Base-by-base conservation (phyloP, 805 yeast species). In the Zygoascus bituminiphila region DNA sequence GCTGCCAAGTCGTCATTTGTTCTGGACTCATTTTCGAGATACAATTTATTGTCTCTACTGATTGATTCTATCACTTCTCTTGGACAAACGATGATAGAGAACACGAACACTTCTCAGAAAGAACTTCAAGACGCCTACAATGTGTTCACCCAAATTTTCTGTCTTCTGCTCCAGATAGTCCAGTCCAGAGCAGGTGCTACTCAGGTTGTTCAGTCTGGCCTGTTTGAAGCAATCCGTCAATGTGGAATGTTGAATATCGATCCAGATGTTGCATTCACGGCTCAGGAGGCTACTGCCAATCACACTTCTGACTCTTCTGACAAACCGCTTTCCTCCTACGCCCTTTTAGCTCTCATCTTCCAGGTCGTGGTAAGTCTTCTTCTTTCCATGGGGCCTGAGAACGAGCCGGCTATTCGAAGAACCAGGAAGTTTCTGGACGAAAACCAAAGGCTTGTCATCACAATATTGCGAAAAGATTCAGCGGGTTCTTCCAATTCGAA, bases 111-210 rank as follows among this genome's bases (percentile, higher is more conserved):
- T n/a, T 17, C 47, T 20, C 49, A 33, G 17, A 40, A 24, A 4
- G 80, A 50, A 66, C 77, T 2, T 64, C 84, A 22, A 62, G 86
- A 83, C 62, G 96, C 88, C 57, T 63, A 86, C 23, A 84, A 93
- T 0, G 82, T 86, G 1, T 84, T 83, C 67, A 84, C 83, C 56
- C 74, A 91, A 0, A 77, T 84, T 0, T 62, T 87, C 38, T 79
- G 81, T 50, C 74, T 89, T 44, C 67, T 91, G 52, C 73, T 81
- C 1, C 75, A 93, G 54, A 74, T 91, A 10, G 87, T 94, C 0
- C 87, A 84, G 59, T 77, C 84, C 0, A 78, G 85, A 53, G 60
- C 62, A 7, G 98, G 98, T 2, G 88, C 97, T 0, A 77, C 78
- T 44, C 82, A 81, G 48, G 68, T 91, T 46, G 65, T 88, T 21